Evolutionary conservation across 2,329 filamentous ascomycete species (phyloP).

Genomic region (Pyrenophora teres): DNA sequence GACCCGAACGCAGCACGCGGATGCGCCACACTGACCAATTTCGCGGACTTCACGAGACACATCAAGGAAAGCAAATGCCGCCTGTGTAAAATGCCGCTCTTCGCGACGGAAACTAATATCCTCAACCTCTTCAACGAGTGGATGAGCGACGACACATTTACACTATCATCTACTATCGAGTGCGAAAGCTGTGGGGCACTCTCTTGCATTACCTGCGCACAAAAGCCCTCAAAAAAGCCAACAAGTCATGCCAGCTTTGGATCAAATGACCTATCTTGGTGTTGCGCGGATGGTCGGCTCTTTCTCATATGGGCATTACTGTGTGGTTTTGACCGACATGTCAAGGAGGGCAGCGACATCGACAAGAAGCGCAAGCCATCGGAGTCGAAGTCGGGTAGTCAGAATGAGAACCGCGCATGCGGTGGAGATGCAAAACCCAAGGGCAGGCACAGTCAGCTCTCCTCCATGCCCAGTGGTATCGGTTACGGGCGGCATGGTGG

Average conservation of each 20-base stretch:
- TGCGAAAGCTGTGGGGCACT: slow-evolving; percentile 23
- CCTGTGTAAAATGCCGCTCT: slow-evolving; percentile 13
- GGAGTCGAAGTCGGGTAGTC: background rate
- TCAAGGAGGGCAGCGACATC: slow-evolving; percentile 8
- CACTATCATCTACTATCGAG: slow-evolving; percentile 16
- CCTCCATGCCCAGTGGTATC: too few relatives aligned
- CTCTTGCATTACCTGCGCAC: slow-evolving; percentile 26
- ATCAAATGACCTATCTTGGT: slow-evolving; percentile 34
- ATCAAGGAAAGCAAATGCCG: slow-evolving; percentile 17
- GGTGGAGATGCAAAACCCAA: too few relatives aligned
- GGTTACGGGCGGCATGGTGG: too few relatives aligned
- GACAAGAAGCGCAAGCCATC: background rate
- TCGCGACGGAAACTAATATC: slow-evolving; percentile 16
- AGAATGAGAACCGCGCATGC: background rate
- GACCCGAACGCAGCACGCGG: slow-evolving; percentile 2
- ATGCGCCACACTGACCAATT: slow-evolving; percentile 3
- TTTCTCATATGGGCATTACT: slow-evolving; percentile 47
- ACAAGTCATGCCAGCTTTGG: slow-evolving; percentile 3
- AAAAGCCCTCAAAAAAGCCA: slow-evolving; percentile 2
- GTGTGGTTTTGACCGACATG: slow-evolving; percentile 44
- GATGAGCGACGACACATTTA: slow-evolving; percentile 8
- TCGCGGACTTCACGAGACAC: slow-evolving; percentile 19
- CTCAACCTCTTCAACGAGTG: slow-evolving; percentile 21
- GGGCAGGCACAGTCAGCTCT: too few relatives aligned
- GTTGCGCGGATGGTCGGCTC: slow-evolving; percentile 41